Evolutionary conservation across 2,329 filamentous ascomycete genomes (phyloP).

Genomic region (Trichothecium roseum): DNA sequence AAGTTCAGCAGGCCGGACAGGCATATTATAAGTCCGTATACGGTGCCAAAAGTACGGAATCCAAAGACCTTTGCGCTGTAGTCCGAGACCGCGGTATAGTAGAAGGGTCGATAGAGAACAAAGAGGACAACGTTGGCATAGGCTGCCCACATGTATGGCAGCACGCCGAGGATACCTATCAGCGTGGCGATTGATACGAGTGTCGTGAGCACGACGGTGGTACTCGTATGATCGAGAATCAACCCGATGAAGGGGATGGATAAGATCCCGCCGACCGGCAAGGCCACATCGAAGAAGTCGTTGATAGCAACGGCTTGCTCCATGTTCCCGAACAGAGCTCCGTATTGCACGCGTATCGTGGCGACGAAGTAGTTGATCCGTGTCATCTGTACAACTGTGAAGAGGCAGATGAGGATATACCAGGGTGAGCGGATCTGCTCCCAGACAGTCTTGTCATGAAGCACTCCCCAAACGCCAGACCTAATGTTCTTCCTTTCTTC

Average conservation of each 20-base stretch:
- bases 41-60: constrained; percentile 82
- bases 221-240: constrained; percentile 68
- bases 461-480: constrained; percentile 76
- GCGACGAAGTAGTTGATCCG: constrained; percentile 91
- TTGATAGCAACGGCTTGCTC: constrained; percentile 60
- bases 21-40: constrained; percentile 89
- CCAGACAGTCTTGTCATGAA: constrained; percentile 61
- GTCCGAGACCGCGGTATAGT: constrained; percentile 85
- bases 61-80: constrained; percentile 89
- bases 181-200: constrained; percentile 62
- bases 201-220: constrained; percentile 56
- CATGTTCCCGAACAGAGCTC: constrained; percentile 56
- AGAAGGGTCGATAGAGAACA: constrained; percentile 76
- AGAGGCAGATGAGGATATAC: constrained; percentile 76
- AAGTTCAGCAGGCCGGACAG: constrained; percentile 78
- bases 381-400: constrained; percentile 68
- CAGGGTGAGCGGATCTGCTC: constrained; percentile 71
- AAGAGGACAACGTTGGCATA: constrained; percentile 72
- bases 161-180: constrained; percentile 67
- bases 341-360: constrained; percentile 74
- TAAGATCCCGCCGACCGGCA: constrained; percentile 75
- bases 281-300: constrained; percentile 67
- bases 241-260: constrained; percentile 78
- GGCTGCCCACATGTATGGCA: constrained; percentile 58
- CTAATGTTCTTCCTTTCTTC: constrained; percentile 61